Evolutionary conservation across 2,329 filamentous ascomycete genomes (phyloP), one percentile per base, ranked within the genome.

Genomic region (Sporothrix mexicana): DNA sequence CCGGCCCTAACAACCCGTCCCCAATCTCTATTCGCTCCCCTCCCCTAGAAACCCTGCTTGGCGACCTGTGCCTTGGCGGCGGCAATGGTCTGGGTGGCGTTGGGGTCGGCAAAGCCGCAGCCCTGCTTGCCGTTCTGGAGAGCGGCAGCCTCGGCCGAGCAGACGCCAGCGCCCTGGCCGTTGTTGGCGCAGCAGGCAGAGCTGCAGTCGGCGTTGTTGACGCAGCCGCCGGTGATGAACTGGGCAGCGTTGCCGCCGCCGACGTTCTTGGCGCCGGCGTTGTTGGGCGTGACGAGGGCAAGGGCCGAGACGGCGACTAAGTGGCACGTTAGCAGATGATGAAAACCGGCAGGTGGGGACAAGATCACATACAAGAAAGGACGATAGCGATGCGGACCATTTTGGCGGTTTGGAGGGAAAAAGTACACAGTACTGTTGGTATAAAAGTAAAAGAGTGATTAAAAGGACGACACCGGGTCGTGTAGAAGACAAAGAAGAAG

Each of bases 141-240:
- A 66, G 76, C 74, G 9, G 79, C 79, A 15, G 76, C 79, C 69
- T 75, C 77, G 71, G 77, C 78, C 41, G 79, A 80, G 77, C 79
- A 80, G 72, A 80, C 77, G 59, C 79, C 79, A 53, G 75, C 73
- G n/a, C 76, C 77, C 49, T 73, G 73, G 74, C 74, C 75, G 71
- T 77, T 76, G 75, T 79, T 77, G 72, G 79, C 78, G 74, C 79
- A 80, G 55, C 73, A 77, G 4, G 75, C 76, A 2, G 76, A 76
- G 69, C 70, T 67, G 75, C 79, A 80, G 74, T 80, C 79, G 67
- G 78, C 77, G 67, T 79, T 73, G 75, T 73, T 76, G 68, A 80
- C 78, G 59, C 79, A 80, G n/a, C 79, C 79, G 69, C 79, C 79
- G 6, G 79, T 80, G 76, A 78, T 80, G 76, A 80, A 80, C 76